Percentiles rank a stretch among this genome's conserved stretches.
phyloP scores from a whole-genome alignment of 78 protist species.

The Emiliania huxleyi region DNA sequence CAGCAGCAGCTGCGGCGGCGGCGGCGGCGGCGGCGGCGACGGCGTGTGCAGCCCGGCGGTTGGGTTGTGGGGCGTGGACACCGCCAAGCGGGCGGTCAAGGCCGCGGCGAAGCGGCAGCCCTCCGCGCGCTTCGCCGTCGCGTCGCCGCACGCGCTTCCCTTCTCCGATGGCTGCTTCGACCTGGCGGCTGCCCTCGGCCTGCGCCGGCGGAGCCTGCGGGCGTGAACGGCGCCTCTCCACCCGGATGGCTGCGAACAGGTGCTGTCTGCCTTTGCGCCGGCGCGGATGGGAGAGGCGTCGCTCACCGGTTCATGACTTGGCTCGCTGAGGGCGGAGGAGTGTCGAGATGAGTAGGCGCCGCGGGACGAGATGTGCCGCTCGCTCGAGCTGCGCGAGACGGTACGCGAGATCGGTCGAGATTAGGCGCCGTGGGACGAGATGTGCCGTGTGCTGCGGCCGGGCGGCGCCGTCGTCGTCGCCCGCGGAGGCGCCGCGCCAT shows the following conservation, averaged over 20 bases:
- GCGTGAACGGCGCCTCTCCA: no score
- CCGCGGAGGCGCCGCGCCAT: not conserved
- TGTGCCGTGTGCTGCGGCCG: not conserved
- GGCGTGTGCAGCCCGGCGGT: not conserved
- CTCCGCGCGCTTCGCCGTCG: not conserved
- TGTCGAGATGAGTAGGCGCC: no score
- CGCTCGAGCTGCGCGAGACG: not conserved
- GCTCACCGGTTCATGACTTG: not conserved
- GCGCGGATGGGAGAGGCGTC: not conserved
- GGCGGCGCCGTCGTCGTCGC: not conserved
- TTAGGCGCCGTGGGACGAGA: not conserved
- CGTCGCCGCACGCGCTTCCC: not conserved
- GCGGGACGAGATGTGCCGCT: not conserved
- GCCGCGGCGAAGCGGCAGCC: not conserved
- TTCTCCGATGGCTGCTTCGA: not conserved
- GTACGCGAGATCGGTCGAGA: no score
- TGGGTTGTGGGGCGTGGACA: not conserved
- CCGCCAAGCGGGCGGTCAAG: not conserved
- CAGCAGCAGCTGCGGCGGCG: not conserved
- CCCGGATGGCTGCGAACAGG: no score
- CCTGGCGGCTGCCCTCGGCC: not conserved
- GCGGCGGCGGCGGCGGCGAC: not conserved
- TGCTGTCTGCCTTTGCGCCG: no score
- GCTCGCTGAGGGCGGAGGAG: no score
- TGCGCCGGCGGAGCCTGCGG: not conserved